Base-by-base conservation (phyloP, 2,329 filamentous ascomycete species). In the Trichoderma afroharzianum region DNA sequence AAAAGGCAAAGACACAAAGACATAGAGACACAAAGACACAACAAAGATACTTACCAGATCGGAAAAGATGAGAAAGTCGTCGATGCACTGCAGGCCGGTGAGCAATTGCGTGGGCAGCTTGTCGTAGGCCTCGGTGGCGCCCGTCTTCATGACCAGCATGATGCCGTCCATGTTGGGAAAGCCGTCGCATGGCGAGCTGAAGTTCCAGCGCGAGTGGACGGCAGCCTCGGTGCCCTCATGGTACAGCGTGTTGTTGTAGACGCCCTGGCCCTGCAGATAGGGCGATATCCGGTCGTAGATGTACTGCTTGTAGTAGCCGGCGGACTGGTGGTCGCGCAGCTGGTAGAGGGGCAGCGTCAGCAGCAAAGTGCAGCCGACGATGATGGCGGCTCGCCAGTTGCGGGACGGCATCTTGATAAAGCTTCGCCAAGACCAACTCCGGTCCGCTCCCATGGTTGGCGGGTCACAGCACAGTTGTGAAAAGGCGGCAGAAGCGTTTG, bases 61-160 rank as follows among this genome's bases (percentile, higher is more conserved):
- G 2, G 85, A 87, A 76, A 89, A 91, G 71, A 89, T 80, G 28
- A 88, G 81, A 68, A 86, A 84, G 74, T 90, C 85, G 47, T 83
- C 81, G n/a, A 87, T 79, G 75, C 87, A 89, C 71, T 83, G 84
- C 69, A 88, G 78, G 12, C 84, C 84, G 3, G 88, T 88, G 71
- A 88, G 79, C 26, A 90, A 80, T 72, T 89, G 88, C 3, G 85
- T 86, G 8, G 88, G 87, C 4, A 90, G 77, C 73, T 86, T 86
- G 30, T 86, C 83, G 74, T 83, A 86, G 14, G 85, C 81, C 76
- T 89, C 87, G 57, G 86, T 88, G 3, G 87, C 86, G 59, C 88
- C 87, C 1, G 88, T 89, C 79, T 90, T 90, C 80, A 90, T 85
- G 70, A 89, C 82, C 32, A 89, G 79, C 36, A 85, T 80, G 58